A percentile compares a stretch with the other conserved stretches of the same genome.
phyloP scores from a whole-genome alignment of 305 asterid genomes.

The Nicotiana rustica region DNA sequence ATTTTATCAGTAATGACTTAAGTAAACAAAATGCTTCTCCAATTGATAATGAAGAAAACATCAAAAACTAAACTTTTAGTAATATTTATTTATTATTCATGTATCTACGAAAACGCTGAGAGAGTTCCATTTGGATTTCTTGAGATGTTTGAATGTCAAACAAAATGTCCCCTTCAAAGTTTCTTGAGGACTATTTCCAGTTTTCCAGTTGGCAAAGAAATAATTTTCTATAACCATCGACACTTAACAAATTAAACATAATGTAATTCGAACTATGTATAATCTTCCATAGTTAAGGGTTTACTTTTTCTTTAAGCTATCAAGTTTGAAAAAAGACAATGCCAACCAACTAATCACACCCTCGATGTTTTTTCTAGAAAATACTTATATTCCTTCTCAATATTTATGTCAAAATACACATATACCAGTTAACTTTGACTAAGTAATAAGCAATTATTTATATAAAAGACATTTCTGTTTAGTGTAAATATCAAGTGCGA shows the following conservation, averaged over 20 bases:
- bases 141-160: slow-evolving; percentile 6
- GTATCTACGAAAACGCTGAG: neutral
- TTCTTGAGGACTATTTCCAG: slow-evolving; percentile 29
- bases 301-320: neutral
- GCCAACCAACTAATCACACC: neutral
- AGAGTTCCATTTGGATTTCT: slow-evolving; percentile 23
- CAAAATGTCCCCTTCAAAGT: slow-evolving; percentile 27
- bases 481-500: neutral
- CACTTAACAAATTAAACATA: neutral
- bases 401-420: neutral
- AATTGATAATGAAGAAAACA: neutral
- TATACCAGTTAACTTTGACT: neutral
- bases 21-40: neutral
- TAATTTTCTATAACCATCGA: neutral
- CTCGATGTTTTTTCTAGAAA: neutral
- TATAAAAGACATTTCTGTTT: neutral
- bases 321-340: neutral
- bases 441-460: too few relatives aligned
- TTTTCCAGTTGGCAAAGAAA: slow-evolving; percentile 18
- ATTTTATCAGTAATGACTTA: neutral
- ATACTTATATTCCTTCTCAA: neutral
- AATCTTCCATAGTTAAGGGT: neutral
- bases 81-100: neutral
- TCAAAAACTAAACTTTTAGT: neutral
- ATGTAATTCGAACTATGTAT: neutral